Percentiles rank a stretch among this genome's conserved stretches.
Conservation (phyloP, 768 basidiomycete genomes). For the Macrolepiota albuminosa region DNA sequence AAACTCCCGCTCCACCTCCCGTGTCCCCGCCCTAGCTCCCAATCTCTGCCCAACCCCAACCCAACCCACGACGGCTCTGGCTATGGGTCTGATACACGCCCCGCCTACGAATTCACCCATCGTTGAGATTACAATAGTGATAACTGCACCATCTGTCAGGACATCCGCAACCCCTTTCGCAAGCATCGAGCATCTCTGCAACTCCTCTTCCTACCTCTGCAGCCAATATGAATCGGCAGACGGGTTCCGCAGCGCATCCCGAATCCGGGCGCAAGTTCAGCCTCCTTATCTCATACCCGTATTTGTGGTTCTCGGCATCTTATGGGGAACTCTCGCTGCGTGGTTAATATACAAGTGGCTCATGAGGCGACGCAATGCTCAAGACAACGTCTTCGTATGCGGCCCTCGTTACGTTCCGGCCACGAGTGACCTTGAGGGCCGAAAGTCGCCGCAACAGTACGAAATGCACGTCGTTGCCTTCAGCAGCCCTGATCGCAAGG, state of each 20-base stretch:
- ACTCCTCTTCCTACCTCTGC: background rate
- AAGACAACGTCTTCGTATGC: constrained; percentile 7
- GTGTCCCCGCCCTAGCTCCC: too few relatives aligned
- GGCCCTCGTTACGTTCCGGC: constrained; percentile 23
- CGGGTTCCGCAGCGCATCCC: constrained; percentile 4
- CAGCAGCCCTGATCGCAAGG: too few relatives aligned
- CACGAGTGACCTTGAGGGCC: constrained; percentile 13
- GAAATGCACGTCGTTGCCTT: too few relatives aligned
- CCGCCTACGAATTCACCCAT: constrained; percentile 1
- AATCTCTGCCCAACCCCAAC: too few relatives aligned
- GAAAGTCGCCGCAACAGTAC: too few relatives aligned
- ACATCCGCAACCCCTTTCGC: background rate
- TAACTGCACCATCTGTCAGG: background rate
- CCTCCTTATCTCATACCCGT: constrained; percentile 25
- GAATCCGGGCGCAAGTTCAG: constrained; percentile 6
- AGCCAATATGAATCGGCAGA: background rate
- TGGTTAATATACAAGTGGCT: too few relatives aligned
- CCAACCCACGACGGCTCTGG: too few relatives aligned
- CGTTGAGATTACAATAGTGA: background rate
- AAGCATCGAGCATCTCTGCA: constrained; percentile 11
- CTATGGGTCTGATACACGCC: too few relatives aligned
- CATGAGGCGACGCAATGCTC: too few relatives aligned
- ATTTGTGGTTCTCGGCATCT: too few relatives aligned
- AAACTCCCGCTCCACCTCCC: too few relatives aligned
- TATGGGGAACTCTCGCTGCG: too few relatives aligned